Evolutionary conservation across 2,329 filamentous ascomycete genomes (phyloP).

Genomic region (Cercospora berteroae): DNA sequence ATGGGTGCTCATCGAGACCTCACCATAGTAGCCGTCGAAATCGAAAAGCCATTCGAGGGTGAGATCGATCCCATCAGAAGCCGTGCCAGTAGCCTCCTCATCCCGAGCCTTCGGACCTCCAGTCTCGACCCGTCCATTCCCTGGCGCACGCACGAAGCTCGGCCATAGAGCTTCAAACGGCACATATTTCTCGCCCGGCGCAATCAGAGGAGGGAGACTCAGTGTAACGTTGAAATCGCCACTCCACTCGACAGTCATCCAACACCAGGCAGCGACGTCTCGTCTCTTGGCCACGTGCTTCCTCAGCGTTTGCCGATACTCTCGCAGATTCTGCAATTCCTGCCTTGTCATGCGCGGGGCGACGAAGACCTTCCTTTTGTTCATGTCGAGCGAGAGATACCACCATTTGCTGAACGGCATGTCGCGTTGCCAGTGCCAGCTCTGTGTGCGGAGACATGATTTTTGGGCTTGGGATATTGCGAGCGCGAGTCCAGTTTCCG

Average conservation of each 20-base stretch:
- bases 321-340: neutral
- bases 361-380: neutral
- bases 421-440: neutral
- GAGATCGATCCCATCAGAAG: neutral
- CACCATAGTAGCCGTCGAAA: neutral
- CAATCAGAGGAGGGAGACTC: neutral
- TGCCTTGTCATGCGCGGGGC: neutral
- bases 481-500: neutral
- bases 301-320: neutral
- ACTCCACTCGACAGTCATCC: slow-evolving; percentile 9
- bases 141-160: neutral
- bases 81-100: neutral
- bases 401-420: neutral
- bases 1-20: neutral
- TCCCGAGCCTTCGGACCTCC: neutral
- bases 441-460: neutral
- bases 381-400: neutral
- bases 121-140: neutral
- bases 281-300: neutral
- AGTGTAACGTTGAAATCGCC: slow-evolving; percentile 4
- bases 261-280: neutral
- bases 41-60: neutral
- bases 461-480: neutral
- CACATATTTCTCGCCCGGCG: neutral
- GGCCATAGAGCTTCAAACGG: slow-evolving; percentile 7